Percentiles rank a stretch among this genome's conserved stretches.
phyloP scores from a whole-genome alignment of 805 yeast species.

The Kazachstania kunashirensis region DNA sequence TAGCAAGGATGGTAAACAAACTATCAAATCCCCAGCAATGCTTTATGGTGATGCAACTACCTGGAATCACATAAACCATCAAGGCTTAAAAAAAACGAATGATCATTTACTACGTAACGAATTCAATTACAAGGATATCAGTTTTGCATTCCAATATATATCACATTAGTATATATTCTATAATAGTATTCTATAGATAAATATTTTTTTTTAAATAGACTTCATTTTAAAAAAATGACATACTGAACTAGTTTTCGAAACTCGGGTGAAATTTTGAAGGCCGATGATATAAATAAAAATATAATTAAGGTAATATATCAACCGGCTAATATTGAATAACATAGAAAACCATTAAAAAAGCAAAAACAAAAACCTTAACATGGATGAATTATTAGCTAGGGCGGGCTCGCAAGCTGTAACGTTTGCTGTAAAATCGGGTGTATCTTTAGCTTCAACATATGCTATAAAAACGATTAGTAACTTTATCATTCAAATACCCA shows the following conservation, averaged over 20 bases:
- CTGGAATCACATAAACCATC: slow-evolving; percentile 83
- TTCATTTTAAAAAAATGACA: too few relatives aligned
- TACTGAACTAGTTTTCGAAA: too few relatives aligned
- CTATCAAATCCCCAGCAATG: slow-evolving; percentile 68
- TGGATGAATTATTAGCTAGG: slow-evolving; percentile 36
- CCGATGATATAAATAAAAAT: too few relatives aligned
- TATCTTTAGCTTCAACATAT: slow-evolving; percentile 63
- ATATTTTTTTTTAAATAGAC: too few relatives aligned
- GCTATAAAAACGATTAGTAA: slow-evolving; percentile 56
- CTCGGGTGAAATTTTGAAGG: too few relatives aligned
- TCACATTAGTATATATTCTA: slow-evolving; percentile 49
- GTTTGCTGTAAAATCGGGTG: slow-evolving; percentile 68
- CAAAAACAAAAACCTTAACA: slow-evolving; percentile 8
- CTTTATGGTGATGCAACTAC: slow-evolving; percentile 95
- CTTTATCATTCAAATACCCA: slow-evolving; percentile 36
- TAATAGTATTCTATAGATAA: neutral
- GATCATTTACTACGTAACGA: slow-evolving; percentile 76
- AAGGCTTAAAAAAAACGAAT: slow-evolving; percentile 52
- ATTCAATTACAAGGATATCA: slow-evolving; percentile 52
- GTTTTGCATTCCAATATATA: slow-evolving; percentile 86
- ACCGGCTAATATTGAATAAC: too few relatives aligned
- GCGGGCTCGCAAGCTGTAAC: slow-evolving; percentile 76
- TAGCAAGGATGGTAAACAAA: slow-evolving; percentile 43
- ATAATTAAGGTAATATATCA: too few relatives aligned
- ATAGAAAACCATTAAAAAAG: neutral